Evolutionary conservation across 2,329 filamentous ascomycete species (phyloP).

Genomic region (Talaromyces sp.): DNA sequence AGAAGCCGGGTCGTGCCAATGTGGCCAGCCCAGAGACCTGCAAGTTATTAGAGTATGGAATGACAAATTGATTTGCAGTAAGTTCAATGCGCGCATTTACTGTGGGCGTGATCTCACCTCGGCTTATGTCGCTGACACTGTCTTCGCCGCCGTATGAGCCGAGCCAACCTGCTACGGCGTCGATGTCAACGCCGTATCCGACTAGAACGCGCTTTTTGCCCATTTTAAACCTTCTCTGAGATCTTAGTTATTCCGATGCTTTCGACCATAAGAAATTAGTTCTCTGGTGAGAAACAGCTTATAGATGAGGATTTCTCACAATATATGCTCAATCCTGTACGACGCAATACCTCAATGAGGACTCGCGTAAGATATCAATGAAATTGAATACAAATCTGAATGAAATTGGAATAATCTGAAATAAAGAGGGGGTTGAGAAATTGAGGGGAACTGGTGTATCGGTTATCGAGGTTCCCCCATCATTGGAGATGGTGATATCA

Average conservation of each 20-base stretch:
- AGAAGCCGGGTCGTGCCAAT: constrained; percentile 67
- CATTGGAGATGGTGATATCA: constrained; percentile 6
- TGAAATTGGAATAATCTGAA: neutral
- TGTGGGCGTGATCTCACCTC: constrained; percentile 51
- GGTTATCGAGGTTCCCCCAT: constrained; percentile 10
- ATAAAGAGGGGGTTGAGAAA: constrained; percentile 1
- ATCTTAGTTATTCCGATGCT: too few relatives aligned
- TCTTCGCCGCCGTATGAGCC: constrained; percentile 76
- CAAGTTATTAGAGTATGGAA: too few relatives aligned
- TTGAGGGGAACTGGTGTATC: neutral
- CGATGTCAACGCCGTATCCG: constrained; percentile 71
- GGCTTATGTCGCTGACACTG: constrained; percentile 70
- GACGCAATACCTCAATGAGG: neutral
- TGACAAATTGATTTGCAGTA: neutral
- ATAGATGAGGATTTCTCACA: neutral
- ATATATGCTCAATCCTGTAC: neutral
- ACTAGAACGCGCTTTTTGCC: constrained; percentile 57
- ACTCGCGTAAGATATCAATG: neutral
- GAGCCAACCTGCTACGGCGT: constrained; percentile 76
- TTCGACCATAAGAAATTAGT: too few relatives aligned
- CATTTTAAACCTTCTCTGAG: too few relatives aligned
- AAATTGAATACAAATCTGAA: neutral
- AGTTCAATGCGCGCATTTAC: neutral
- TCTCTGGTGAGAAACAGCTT: too few relatives aligned
- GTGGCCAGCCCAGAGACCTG: constrained; percentile 69